Evolutionary conservation across 1,139 yeast species (phyloP).

Genomic region (Debaryomycetaceae sp.): DNA sequence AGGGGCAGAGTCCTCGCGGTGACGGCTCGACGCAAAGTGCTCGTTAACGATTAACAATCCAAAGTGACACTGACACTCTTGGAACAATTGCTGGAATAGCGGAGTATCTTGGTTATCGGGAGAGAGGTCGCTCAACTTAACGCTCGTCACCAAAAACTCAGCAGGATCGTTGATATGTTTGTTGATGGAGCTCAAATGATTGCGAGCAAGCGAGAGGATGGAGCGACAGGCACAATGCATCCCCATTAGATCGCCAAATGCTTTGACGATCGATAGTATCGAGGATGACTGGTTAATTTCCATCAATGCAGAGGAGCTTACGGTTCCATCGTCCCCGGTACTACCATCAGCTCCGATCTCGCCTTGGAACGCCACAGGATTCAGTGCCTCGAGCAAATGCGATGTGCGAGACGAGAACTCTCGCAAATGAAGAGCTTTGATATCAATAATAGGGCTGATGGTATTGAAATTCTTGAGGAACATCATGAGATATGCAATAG

Average conservation of each 20-base stretch:
- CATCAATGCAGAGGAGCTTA: conserved; percentile 11
- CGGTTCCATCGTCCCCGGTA: conserved; percentile 1
- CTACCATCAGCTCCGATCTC: conserved; percentile 5
- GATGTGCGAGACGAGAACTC: conserved; percentile 59
- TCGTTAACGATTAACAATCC: conserved; percentile 20
- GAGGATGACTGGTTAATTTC: conserved; percentile 33
- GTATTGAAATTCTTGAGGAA: conserved; percentile 13
- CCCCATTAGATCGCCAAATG: conserved; percentile 41
- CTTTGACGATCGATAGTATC: conserved; percentile 40
- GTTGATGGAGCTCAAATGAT: conserved; percentile 18
- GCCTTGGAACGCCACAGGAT: conserved; percentile 7
- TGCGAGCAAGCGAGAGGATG: conserved; percentile 34
- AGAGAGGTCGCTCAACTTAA: conserved; percentile 11
- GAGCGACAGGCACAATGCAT: conserved; percentile 43
- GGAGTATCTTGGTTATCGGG: conserved; percentile 11
- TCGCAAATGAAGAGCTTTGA: conserved; percentile 47
- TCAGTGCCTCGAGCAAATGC: conserved; percentile 55
- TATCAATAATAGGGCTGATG: conserved; percentile 19
- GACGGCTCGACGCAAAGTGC: conserved; percentile 1
- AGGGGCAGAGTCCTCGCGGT: neutral
- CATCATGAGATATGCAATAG: conserved; percentile 23
- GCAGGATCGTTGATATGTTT: conserved; percentile 18
- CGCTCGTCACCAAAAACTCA: conserved; percentile 17
- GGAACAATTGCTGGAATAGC: conserved; percentile 17
- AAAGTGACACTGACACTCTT: conserved; percentile 17